Conservation (phyloP, 2,329 filamentous ascomycete genomes). For the Neodidymelliopsis sp. region DNA sequence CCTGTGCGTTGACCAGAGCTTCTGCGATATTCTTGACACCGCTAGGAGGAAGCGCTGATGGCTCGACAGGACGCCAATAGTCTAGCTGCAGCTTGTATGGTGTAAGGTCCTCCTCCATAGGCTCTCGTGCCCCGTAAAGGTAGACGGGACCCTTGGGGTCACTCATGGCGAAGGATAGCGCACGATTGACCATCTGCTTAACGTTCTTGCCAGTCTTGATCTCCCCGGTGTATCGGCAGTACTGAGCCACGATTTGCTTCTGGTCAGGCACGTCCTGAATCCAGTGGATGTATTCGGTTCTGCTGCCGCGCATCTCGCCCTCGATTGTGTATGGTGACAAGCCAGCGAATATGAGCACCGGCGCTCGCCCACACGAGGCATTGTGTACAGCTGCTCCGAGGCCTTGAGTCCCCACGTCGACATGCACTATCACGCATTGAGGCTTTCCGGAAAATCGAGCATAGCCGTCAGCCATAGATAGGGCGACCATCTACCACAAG, state of each 20-base stretch:
- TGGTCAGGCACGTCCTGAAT: slow-evolving; percentile 85
- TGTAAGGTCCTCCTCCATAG: slow-evolving; percentile 82
- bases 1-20: slow-evolving; percentile 68
- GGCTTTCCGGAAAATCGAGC: slow-evolving; percentile 72
- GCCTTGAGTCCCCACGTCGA: slow-evolving; percentile 83
- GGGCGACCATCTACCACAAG: slow-evolving; percentile 85
- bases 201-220: slow-evolving; percentile 85
- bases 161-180: slow-evolving; percentile 79
- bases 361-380: slow-evolving; percentile 75
- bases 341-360: slow-evolving; percentile 80
- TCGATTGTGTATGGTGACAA: slow-evolving; percentile 79
- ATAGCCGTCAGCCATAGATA: slow-evolving; percentile 85
- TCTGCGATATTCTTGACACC: slow-evolving; percentile 68
- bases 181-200: slow-evolving; percentile 88
- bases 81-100: slow-evolving; percentile 65
- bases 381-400: slow-evolving; percentile 82
- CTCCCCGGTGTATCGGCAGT: slow-evolving; percentile 83
- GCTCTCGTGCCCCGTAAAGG: slow-evolving; percentile 77
- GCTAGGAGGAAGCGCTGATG: slow-evolving; percentile 65
- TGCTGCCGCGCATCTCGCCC: slow-evolving; percentile 73
- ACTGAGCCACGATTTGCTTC: slow-evolving; percentile 80
- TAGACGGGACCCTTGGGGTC: slow-evolving; percentile 84
- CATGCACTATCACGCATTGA: slow-evolving; percentile 80
- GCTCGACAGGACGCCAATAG: slow-evolving; percentile 74
- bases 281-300: slow-evolving; percentile 88